These are phyloP conservation scores for Polyrhizophydium stewartii DNA, from an alignment of 371 early-diverging fungal species.

Conservation along the genomic window DNA sequence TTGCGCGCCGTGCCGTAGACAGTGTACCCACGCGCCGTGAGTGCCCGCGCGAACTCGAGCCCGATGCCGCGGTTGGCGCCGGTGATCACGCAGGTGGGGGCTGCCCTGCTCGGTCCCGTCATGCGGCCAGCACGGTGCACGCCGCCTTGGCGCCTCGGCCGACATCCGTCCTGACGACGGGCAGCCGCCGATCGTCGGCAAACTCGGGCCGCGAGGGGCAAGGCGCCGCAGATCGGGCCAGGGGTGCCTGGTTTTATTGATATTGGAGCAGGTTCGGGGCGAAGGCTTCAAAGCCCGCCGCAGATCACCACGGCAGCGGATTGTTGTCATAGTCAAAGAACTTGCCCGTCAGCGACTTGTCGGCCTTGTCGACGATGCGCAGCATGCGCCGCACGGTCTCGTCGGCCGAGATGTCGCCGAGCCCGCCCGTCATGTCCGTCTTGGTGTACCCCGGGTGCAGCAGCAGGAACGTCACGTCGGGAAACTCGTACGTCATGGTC, in stretches of 20 bases:
- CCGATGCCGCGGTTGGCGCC: not conserved
- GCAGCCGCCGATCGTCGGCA: too few species aligned
- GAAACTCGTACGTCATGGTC: slow-evolving; percentile 19
- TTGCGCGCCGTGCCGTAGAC: not conserved
- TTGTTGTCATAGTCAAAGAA: not conserved
- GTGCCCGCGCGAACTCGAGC: not conserved
- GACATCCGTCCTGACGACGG: too few species aligned
- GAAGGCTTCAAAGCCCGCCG: too few species aligned
- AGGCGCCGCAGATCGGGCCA: not conserved
- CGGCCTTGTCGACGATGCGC: not conserved
- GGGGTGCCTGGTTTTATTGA: too few species aligned
- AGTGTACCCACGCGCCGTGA: not conserved
- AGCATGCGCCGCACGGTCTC: not conserved
- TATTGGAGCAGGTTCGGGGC: too few species aligned
- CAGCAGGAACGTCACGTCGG: slow-evolving; percentile 6
- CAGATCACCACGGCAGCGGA: not conserved
- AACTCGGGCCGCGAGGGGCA: too few species aligned
- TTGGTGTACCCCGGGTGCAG: slow-evolving; percentile 24
- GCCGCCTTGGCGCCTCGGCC: too few species aligned
- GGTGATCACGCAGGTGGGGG: not conserved
- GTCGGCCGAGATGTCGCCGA: slow-evolving; percentile 6
- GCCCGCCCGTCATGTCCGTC: slow-evolving; percentile 19
- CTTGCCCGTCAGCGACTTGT: not conserved
- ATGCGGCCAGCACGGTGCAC: too few species aligned
- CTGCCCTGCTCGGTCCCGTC: too few species aligned